phyloP scores from a whole-genome alignment of 768 basidiomycete genomes.

The Rhodotorula sphaerocarpa region DNA sequence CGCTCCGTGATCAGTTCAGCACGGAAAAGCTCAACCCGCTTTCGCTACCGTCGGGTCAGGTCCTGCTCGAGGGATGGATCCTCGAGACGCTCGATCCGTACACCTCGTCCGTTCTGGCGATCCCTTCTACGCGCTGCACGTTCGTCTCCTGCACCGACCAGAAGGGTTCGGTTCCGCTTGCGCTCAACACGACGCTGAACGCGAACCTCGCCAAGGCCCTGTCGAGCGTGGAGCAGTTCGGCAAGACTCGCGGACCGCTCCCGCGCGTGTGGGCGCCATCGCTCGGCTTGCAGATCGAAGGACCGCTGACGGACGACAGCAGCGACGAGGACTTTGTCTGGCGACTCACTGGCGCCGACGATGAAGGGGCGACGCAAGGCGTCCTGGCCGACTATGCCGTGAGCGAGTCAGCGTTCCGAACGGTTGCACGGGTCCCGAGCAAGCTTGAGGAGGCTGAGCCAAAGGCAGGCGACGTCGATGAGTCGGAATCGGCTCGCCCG shows the following conservation, averaged over 20 bases:
- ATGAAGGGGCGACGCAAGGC: constrained; percentile 2
- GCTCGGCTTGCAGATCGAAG: constrained; percentile 46
- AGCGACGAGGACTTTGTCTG: constrained; percentile 35
- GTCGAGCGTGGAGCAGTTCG: constrained; percentile 61
- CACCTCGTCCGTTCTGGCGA: constrained; percentile 82
- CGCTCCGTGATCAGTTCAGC: constrained; percentile 37
- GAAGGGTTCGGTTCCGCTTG: constrained; percentile 67
- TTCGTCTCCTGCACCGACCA: constrained; percentile 77
- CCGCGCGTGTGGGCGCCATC: constrained; percentile 65
- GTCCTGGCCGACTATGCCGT: constrained; percentile 8
- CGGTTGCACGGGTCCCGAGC: constrained; percentile 17
- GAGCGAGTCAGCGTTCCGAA: constrained; percentile 13
- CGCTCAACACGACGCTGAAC: constrained; percentile 67
- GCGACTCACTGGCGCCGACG: too few relatives aligned
- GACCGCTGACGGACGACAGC: constrained; percentile 35
- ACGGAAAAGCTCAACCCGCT: constrained; percentile 65
- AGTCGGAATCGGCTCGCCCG: too few relatives aligned
- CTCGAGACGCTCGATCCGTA: constrained; percentile 94
- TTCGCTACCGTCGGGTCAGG: constrained; percentile 63
- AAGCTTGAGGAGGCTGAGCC: background rate
- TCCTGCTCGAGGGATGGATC: constrained; percentile 89
- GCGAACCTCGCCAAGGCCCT: constrained; percentile 60
- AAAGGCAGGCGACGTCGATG: background rate
- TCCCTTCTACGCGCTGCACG: constrained; percentile 84
- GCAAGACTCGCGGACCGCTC: constrained; percentile 59